phyloP scores from a whole-genome alignment of 306 rosid species.

The Hippophae rhamnoides region DNA sequence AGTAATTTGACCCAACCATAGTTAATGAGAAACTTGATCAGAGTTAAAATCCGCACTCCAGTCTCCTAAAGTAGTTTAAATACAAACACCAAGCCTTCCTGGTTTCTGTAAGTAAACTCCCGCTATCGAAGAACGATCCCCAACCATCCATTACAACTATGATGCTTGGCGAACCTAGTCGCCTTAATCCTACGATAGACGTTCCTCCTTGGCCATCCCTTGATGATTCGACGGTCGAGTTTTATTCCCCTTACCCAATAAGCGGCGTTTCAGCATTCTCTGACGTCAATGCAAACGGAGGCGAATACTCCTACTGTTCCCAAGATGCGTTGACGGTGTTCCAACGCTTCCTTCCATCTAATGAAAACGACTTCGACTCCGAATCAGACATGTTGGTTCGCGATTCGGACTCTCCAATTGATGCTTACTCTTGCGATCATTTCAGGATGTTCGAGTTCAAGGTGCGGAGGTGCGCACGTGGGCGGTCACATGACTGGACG shows the following conservation, averaged over 20 bases:
- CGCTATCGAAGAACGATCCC: no score
- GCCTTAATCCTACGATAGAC: slow-evolving; percentile 49
- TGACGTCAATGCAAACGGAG: slow-evolving; percentile 34
- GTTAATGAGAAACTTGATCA: no score
- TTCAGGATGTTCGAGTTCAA: slow-evolving; percentile 94
- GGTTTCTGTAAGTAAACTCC: no score
- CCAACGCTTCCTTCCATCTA: slow-evolving; percentile 55
- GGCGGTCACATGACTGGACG: slow-evolving; percentile 96
- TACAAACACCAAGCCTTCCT: no score
- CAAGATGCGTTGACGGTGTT: slow-evolving; percentile 56
- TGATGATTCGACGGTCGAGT: slow-evolving; percentile 47
- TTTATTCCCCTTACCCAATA: slow-evolving; percentile 30
- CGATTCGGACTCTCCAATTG: slow-evolving; percentile 56
- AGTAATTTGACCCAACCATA: no score
- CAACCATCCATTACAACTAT: slow-evolving; percentile 5
- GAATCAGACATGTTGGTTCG: slow-evolving; percentile 39
- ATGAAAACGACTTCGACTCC: slow-evolving; percentile 41
- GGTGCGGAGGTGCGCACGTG: slow-evolving; percentile 78
- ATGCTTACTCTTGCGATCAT: slow-evolving; percentile 86
- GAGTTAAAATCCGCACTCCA: no score
- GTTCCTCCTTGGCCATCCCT: slow-evolving; percentile 56
- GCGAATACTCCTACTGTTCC: slow-evolving; percentile 40
- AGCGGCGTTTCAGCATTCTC: slow-evolving; percentile 34
- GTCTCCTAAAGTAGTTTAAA: no score
- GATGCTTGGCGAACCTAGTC: slow-evolving; percentile 76